Evolutionary conservation across 1,284 basidiomycete species (phyloP), one percentile per base, ranked within the genome.

Genomic region (Termitomyces sp.): DNA sequence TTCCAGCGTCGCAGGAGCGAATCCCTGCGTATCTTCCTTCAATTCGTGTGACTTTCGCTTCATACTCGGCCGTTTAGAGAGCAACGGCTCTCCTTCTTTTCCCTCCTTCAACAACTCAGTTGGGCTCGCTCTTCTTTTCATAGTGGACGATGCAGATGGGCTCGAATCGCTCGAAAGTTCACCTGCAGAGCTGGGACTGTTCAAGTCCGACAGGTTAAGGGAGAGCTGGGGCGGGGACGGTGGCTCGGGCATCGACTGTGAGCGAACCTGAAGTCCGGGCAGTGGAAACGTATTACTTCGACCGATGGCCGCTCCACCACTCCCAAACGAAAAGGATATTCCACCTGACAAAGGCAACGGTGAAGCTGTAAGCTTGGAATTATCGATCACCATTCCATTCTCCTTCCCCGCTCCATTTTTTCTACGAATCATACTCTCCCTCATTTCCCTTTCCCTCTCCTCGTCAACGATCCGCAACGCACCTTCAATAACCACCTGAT

Each of bases 401-500:
- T 12, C 17, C 36, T 40, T 24, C 8, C 10, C 43, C 2, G 21
- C 39, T 13, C 19, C 5, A 10, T 24, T 30, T 34, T 40, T n/a
- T 24, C 19, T 36, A 24, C 40, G 30, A 12, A 6, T 49, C 38
- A 39, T 12, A 39, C 21, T n/a, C 42, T 41, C 31, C 40, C 45
- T 65, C 61, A 42, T 58, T n/a, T 66, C 61, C 61, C 44, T 58
- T n/a, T 66, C 61, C 59, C 66, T 65, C 53, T 62, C 65, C 65
- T 91, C 85, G 63, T 94, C 92, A 44, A 89, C 74, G 50, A 94
- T 78, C 73, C 81, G 77, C 65, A 95, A 71, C 44, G 88, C 84
- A 30, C 90, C 88, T 66, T 92, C 87, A 53, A 94, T 83, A 58
- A 95, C 81, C 15, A 88, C 91, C 33, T 86, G 84, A 66, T 95